Evolutionary conservation across 1,284 basidiomycete genomes (phyloP).

Genomic region (Grifola frondosa): DNA sequence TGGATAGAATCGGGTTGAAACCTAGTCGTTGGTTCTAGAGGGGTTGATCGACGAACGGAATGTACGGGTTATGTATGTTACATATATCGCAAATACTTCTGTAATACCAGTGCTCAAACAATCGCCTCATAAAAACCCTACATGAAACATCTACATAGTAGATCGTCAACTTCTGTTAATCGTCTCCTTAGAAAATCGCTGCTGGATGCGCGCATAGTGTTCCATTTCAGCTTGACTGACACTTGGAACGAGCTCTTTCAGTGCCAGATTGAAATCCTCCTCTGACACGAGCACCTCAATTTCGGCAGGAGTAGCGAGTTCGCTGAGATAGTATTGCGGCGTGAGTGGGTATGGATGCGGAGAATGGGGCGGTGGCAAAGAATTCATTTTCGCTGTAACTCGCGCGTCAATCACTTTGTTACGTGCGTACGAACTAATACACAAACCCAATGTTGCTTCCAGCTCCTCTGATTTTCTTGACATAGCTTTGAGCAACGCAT

Average conservation of each 20-base stretch:
- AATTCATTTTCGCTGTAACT: slow-evolving; percentile 51
- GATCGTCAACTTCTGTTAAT: slow-evolving; percentile 10
- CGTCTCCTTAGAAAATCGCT: slow-evolving; percentile 54
- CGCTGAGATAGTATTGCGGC: slow-evolving; percentile 90
- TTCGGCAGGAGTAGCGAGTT: slow-evolving; percentile 76
- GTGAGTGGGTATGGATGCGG: slow-evolving; percentile 75
- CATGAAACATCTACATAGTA: too few relatives aligned
- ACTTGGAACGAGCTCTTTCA: slow-evolving; percentile 80
- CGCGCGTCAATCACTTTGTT: too few relatives aligned
- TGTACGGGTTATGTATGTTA: background rate
- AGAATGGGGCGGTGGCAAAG: slow-evolving; percentile 34
- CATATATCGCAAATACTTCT: slow-evolving; percentile 1
- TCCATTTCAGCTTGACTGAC: slow-evolving; percentile 89
- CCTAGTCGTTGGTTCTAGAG: slow-evolving; percentile 53
- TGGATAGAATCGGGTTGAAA: slow-evolving; percentile 53
- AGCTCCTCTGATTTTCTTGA: slow-evolving; percentile 82
- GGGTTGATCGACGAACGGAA: background rate
- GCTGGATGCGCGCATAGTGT: slow-evolving; percentile 80
- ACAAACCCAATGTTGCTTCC: slow-evolving; percentile 68
- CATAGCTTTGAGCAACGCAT: slow-evolving; percentile 96
- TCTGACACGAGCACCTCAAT: slow-evolving; percentile 74
- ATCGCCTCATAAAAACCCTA: background rate
- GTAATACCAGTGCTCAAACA: background rate
- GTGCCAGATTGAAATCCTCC: slow-evolving; percentile 77
- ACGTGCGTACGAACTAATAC: too few relatives aligned